Conservation (phyloP, 2,329 filamentous ascomycete genomes). For the Keithomyces neogunnii region DNA sequence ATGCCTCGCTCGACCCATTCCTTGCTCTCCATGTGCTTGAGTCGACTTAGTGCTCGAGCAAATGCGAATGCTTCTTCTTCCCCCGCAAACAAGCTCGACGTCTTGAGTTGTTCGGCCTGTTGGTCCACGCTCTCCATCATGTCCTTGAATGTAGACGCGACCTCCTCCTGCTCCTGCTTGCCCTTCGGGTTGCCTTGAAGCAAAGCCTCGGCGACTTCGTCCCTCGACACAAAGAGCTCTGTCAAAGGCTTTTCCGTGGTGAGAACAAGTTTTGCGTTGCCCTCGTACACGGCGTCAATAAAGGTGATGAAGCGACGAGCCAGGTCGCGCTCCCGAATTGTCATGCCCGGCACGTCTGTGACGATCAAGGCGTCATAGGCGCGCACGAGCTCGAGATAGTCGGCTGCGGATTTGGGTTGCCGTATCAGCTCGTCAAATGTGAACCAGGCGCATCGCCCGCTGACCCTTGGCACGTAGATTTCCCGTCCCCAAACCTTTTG, state of each 20-base stretch:
- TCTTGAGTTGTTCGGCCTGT: conserved; percentile 77
- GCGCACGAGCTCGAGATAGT: conserved; percentile 86
- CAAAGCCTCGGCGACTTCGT: conserved; percentile 54
- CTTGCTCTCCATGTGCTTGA: conserved; percentile 87
- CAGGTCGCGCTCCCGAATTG: conserved; percentile 72
- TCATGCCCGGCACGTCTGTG: conserved; percentile 89
- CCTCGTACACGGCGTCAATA: conserved; percentile 91
- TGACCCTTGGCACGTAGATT: conserved; percentile 79
- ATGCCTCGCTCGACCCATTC: conserved; percentile 88
- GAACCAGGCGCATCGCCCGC: conserved; percentile 82
- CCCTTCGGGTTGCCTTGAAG: conserved; percentile 37
- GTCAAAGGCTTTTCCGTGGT: conserved; percentile 80
- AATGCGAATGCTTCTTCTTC: conserved; percentile 98
- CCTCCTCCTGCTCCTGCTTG: conserved; percentile 8
- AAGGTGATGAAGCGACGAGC: conserved; percentile 95
- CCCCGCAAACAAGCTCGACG: conserved; percentile 78
- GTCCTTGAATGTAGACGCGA: conserved; percentile 35
- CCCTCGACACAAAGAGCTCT: conserved; percentile 73
- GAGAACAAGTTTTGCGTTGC: conserved; percentile 85
- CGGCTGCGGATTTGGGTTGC: conserved; percentile 79
- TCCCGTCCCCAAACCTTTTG: conserved; percentile 91
- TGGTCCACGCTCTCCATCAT: conserved; percentile 88
- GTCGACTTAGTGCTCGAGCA: conserved; percentile 72
- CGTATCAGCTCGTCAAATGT: conserved; percentile 90
- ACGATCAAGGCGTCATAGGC: conserved; percentile 90